Evolutionary conservation across 2,329 filamentous ascomycete species (phyloP), one percentile per base, ranked within the genome.

Genomic region (Hypoxylon sp.): DNA sequence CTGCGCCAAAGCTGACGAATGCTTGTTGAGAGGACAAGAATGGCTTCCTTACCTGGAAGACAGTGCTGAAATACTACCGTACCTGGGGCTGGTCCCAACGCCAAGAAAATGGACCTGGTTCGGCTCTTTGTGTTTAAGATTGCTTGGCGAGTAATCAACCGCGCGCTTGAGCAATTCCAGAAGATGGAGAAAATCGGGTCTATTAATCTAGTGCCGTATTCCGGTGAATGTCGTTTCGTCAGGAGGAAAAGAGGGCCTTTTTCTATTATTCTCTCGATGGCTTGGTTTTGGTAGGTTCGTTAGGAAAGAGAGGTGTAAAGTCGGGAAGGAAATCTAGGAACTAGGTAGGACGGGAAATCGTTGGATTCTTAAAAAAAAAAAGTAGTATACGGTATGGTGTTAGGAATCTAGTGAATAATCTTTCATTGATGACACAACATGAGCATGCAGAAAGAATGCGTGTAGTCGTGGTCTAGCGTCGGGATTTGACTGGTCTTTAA

Each of bases 21-120:
- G 58, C 29, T 56, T 44, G 47, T 52, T 63, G 63, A 68, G 55
- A 57, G 62, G 61, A 63, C 19, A 50, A 46, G 56, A 54, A 48
- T 55, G 53, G 66, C 61, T 52, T 71, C 69, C 73, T 75, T 72
- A 75, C 73, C 73, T 75, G 26, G 66, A 68, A 71, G 60, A 35
- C 24, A 42, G 46, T 42, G 55, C 63, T 67, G 29, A 47, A 61
- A 61, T 46, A 37, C 48, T 37, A 61, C 37, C 26, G 26, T 6
- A 8, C 29, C 50, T 24, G n/a, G 60, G 62, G 59, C 61, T 56
- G 46, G 42, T 64, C 44, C 10, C 33, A 65, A 67, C 44, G 73
- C 73, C 73, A 74, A 74, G 72, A 55, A 35, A 60, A 48, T 46
- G 14, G 39, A 61, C 63, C 48, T 33, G 58, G 66, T 62, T 66